Evolutionary conservation across 768 basidiomycete genomes (phyloP).

Genomic region (Leccinum ochraceum): DNA sequence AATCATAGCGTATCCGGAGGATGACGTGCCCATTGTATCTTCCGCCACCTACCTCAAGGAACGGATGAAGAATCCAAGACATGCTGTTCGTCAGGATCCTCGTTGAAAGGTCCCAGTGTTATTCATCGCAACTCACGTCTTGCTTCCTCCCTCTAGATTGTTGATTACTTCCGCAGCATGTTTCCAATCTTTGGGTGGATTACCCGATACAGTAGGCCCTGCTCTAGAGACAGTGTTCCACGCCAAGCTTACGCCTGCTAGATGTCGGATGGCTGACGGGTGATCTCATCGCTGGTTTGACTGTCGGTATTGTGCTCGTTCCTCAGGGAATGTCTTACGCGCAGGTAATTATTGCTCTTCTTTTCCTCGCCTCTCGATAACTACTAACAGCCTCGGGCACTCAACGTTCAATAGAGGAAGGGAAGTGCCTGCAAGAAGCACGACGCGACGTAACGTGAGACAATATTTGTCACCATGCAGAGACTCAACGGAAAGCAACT

Average conservation of each 20-base stretch:
- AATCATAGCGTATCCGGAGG: not conserved
- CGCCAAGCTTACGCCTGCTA: not conserved
- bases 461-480: too few relatives aligned
- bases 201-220: not conserved
- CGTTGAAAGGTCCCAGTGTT: not conserved
- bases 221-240: not conserved
- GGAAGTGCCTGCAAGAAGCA: too few relatives aligned
- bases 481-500: too few relatives aligned
- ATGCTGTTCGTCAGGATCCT: not conserved
- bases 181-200: not conserved
- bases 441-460: too few relatives aligned
- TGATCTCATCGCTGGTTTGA: not conserved
- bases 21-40: not conserved
- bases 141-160: not conserved
- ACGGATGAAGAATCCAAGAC: not conserved
- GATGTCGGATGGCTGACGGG: not conserved
- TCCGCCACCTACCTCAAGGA: not conserved
- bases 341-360: not conserved
- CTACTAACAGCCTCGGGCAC: not conserved
- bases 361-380: not conserved
- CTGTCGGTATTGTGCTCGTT: not conserved
- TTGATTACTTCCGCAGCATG: not conserved
- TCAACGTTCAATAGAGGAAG: not conserved
- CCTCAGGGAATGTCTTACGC: not conserved
- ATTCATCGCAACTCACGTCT: not conserved